Conservation (phyloP, 495 filamentous ascomycete genomes). For the Platismatia glauca region DNA sequence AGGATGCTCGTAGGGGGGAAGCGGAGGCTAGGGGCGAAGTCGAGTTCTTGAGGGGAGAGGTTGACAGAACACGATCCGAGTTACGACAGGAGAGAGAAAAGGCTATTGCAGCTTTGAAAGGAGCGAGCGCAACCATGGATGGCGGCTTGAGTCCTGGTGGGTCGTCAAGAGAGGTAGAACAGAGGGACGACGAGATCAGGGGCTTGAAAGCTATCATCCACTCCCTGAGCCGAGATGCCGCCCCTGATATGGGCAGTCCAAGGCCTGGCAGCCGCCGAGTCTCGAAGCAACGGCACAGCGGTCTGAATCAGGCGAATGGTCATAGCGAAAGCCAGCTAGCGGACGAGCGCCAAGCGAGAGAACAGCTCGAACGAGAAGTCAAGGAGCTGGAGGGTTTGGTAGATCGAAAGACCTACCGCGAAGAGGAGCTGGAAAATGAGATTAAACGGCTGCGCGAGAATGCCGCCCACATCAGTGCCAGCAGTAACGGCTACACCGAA, state of each 20-base stretch:
- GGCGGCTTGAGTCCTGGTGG: conserved; percentile 42
- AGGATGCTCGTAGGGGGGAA: conserved; percentile 92
- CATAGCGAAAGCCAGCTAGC: conserved; percentile 44
- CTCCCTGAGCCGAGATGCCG: conserved; percentile 69
- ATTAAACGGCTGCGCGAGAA: conserved; percentile 51
- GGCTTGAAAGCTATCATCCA: conserved; percentile 97
- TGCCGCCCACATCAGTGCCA: conserved; percentile 37
- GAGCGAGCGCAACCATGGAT: conserved; percentile 43
- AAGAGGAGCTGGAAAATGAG: conserved; percentile 87
- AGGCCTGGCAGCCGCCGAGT: conserved; percentile 26
- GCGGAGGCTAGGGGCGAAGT: conserved; percentile 94
- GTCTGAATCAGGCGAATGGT: conserved; percentile 29
- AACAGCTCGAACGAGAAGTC: conserved; percentile 68
- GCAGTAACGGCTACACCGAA: conserved; percentile 39
- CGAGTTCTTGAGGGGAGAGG: conserved; percentile 91
- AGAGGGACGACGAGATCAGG: conserved; percentile 93
- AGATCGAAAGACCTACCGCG: conserved; percentile 62
- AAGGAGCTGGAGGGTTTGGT: conserved; percentile 61
- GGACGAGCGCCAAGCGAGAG: conserved; percentile 45
- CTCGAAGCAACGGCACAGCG: conserved; percentile 35
- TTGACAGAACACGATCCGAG: conserved; percentile 87
- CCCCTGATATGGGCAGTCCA: conserved; percentile 36
- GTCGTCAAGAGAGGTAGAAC: conserved; percentile 65
- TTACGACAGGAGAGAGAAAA: conserved; percentile 84
- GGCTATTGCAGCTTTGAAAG: conserved; percentile 54